Evolutionary conservation across 2,329 filamentous ascomycete genomes (phyloP), one percentile per base, ranked within the genome.

Genomic region (Aspergillus bombycis): DNA sequence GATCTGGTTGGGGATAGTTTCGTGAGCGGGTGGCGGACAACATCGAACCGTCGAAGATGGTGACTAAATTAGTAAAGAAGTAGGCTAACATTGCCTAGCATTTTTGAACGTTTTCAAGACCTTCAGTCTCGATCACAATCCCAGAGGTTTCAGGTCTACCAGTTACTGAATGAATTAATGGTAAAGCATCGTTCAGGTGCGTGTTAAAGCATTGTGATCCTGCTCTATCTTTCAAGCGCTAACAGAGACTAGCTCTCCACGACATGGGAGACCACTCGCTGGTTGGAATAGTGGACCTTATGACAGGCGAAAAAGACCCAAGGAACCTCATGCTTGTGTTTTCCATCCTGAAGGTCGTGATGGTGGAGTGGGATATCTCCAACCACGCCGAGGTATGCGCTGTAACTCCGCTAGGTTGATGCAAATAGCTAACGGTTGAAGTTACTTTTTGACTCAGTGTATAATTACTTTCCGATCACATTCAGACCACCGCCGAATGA

Each of bases 391-490:
- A 89, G 78, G 84, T 86, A 77, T 58, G 66, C 38, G 30, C 26
- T 16, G 57, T 36, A 28, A 21, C 16, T 46, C 34, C 16, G 5
- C 16, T 14, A 41, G 36, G 41, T 10, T 9, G 6, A 5, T 50
- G 21, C 26, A 9, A 32, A 12, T 19, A 14, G 48, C 71, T 77
- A 56, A 77, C 52, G 12, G n/a, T 3, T 3, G 38, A 63, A 80
- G 81, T 72, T 77, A 34, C 80, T 90, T 52, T 91, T 91, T 71
- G 89, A 91, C 67, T 83, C 88, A 4, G 88, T 89, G 21, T 91
- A 90, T 76, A 90, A 89, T 70, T 91, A 91, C 74, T 91, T 91
- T 71, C 88, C 88, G 0, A 90, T 91, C 68, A 90, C 88, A 0
- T 91, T 91, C 76, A 84, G 86, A 70, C 88, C 88, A 12, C 89